A percentile compares a stretch with the other conserved stretches of the same genome.
Evolutionary conservation across 176 grass and related monocot genomes (phyloP).

Genomic region (Echinochloa phyllopogon): DNA sequence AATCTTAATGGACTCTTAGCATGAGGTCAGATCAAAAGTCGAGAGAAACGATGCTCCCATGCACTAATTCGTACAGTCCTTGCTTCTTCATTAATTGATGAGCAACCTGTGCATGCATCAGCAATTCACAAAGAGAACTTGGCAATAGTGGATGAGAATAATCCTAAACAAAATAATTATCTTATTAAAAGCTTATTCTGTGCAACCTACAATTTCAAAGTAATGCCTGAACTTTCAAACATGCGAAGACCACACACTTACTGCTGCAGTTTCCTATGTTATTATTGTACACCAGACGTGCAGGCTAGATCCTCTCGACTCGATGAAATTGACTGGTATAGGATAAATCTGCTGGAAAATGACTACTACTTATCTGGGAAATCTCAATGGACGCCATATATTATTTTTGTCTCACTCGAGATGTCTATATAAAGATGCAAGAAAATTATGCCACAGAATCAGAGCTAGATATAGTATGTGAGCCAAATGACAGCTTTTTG

Average conservation of each 20-base stretch:
- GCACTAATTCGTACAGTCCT: background rate
- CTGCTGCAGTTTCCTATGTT: background rate
- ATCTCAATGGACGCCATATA: slow-evolving; percentile 25
- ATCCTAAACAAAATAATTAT: background rate
- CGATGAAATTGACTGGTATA: slow-evolving; percentile 21
- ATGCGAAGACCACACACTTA: background rate
- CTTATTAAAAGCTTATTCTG: background rate
- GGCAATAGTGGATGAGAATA: background rate
- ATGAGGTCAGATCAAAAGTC: background rate
- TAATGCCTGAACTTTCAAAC: background rate
- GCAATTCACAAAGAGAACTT: background rate
- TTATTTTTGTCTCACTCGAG: slow-evolving; percentile 22
- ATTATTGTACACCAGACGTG: slow-evolving; percentile 27
- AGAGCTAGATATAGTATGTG: slow-evolving; percentile 23
- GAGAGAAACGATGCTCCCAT: background rate
- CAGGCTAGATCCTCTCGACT: background rate
- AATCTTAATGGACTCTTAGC: slow-evolving; percentile 17
- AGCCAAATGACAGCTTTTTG: slow-evolving; percentile 37
- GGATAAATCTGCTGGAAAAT: slow-evolving; percentile 24
- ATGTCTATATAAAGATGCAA: slow-evolving; percentile 27
- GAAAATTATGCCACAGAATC: slow-evolving; percentile 7
- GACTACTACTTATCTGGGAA: slow-evolving; percentile 37
- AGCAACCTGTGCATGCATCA: background rate
- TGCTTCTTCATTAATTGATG: slow-evolving; percentile 8
- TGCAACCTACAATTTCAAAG: background rate